These are phyloP conservation scores for Pulveroboletus sp. DNA, from an alignment of 768 basidiomycete species.

Conservation along the genomic window DNA sequence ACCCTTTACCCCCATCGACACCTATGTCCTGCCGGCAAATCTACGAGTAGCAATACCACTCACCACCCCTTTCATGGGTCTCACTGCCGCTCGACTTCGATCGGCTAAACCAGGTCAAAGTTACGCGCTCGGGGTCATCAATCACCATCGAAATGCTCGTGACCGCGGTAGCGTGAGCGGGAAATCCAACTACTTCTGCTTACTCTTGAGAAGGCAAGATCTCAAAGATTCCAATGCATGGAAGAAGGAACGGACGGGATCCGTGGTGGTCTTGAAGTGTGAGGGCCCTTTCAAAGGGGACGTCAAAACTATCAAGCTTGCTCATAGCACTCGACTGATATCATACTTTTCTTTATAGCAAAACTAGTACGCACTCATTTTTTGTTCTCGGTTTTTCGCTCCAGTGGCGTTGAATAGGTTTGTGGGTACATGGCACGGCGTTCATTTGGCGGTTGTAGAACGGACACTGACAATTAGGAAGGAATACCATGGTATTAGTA, in stretches of 20 bases:
- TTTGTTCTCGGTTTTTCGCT: too few species aligned
- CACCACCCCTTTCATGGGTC: background rate
- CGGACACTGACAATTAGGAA: too few species aligned
- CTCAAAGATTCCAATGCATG: background rate
- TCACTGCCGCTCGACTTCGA: background rate
- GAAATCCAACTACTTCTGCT: background rate
- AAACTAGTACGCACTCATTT: too few species aligned
- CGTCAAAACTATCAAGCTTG: background rate
- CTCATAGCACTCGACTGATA: background rate
- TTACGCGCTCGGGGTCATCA: conserved; percentile 1
- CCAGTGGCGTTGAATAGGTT: too few species aligned
- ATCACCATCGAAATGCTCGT: background rate
- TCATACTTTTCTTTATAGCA: background rate
- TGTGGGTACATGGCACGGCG: too few species aligned
- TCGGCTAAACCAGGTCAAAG: background rate
- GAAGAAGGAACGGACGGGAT: background rate
- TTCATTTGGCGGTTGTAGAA: too few species aligned
- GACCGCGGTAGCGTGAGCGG: background rate
- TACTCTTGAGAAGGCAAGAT: background rate
- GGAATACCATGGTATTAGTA: too few species aligned
- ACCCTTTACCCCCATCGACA: background rate
- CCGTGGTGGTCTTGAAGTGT: background rate
- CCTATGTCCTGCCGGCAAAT: background rate
- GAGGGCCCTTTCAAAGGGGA: background rate
- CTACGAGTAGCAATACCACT: background rate